Evolutionary conservation across 192 early-diverging fungal genomes (phyloP).

Genomic region (Umbelopsis ramanniana): DNA sequence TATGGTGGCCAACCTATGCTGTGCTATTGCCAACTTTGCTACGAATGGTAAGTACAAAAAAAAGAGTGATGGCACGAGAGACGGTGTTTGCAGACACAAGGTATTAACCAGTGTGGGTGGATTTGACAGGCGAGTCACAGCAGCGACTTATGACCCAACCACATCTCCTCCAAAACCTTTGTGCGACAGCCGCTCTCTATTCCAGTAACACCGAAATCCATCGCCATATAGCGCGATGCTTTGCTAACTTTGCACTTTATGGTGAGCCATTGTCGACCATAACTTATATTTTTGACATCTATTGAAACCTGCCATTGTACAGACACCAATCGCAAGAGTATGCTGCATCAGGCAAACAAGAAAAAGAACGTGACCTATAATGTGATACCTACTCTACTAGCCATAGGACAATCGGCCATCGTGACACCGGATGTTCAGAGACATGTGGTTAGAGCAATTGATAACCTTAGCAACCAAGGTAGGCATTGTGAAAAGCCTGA

Average conservation of each 20-base stretch:
- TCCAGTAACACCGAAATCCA: constrained; percentile 54
- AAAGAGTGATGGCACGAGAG: not conserved
- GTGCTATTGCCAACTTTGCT: constrained; percentile 63
- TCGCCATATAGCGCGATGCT: constrained; percentile 54
- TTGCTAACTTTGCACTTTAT: constrained; percentile 61
- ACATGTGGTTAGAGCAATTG: constrained; percentile 59
- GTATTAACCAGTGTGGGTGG: not conserved
- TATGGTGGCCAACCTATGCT: constrained; percentile 56
- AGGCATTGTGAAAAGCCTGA: not conserved
- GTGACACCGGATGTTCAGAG: constrained; percentile 52
- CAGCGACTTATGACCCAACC: constrained; percentile 54
- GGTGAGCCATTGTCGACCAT: constrained; percentile 35
- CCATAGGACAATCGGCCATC: constrained; percentile 41
- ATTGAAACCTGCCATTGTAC: constrained; percentile 7
- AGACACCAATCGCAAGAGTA: constrained; percentile 31
- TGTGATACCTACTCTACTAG: constrained; percentile 36
- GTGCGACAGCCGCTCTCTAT: constrained; percentile 45
- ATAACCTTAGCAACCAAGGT: constrained; percentile 50
- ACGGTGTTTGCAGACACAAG: not conserved
- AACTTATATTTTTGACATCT: not conserved
- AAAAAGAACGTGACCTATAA: constrained; percentile 25
- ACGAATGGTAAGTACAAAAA: constrained; percentile 45
- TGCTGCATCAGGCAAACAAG: constrained; percentile 25
- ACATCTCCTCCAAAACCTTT: constrained; percentile 47
- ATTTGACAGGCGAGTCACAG: constrained; percentile 45